Evolutionary conservation across 805 yeast genomes (phyloP).

Genomic region (Pichia membranifaciens): DNA sequence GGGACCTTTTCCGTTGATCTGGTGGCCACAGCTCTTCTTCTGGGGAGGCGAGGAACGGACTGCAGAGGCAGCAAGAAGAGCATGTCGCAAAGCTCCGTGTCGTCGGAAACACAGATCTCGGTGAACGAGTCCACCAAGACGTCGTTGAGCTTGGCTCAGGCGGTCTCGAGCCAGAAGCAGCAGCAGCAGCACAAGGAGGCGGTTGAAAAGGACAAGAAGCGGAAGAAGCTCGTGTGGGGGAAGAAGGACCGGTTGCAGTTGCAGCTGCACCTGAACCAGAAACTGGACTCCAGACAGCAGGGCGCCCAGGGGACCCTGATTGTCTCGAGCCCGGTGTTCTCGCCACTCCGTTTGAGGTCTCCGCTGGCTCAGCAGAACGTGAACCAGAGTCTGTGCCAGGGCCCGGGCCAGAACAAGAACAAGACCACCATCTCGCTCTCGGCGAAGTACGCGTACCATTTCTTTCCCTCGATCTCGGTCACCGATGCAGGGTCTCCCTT

Average conservation of each 20-base stretch:
- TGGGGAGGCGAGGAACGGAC: too few species aligned
- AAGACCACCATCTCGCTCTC: constrained; percentile 1
- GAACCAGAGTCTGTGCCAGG: too few species aligned
- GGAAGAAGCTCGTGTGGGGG: constrained; percentile 9
- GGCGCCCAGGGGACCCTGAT: not conserved
- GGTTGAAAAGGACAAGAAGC: not conserved
- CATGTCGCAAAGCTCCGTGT: too few species aligned
- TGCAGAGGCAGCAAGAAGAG: too few species aligned
- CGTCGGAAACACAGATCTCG: not conserved
- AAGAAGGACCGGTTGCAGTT: constrained; percentile 4
- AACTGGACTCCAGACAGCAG: not conserved
- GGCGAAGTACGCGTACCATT: constrained; percentile 1
- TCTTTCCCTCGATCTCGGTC: constrained; percentile 1
- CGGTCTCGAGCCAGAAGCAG: not conserved
- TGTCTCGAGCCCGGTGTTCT: constrained; percentile 1
- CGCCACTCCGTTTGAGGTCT: constrained; percentile 6
- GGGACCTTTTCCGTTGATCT: too few species aligned
- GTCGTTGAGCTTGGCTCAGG: not conserved
- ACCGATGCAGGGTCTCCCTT: constrained; percentile 1
- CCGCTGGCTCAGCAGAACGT: not conserved
- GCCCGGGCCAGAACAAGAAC: not conserved
- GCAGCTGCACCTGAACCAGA: constrained; percentile 2
- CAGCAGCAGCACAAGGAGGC: not conserved
- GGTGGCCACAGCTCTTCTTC: too few species aligned
- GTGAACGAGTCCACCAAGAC: not conserved